Evolutionary conservation across 352 stramenopile genomes (phyloP), one percentile per base, ranked within the genome.

Genomic region (Phytophthora chlamydospora): DNA sequence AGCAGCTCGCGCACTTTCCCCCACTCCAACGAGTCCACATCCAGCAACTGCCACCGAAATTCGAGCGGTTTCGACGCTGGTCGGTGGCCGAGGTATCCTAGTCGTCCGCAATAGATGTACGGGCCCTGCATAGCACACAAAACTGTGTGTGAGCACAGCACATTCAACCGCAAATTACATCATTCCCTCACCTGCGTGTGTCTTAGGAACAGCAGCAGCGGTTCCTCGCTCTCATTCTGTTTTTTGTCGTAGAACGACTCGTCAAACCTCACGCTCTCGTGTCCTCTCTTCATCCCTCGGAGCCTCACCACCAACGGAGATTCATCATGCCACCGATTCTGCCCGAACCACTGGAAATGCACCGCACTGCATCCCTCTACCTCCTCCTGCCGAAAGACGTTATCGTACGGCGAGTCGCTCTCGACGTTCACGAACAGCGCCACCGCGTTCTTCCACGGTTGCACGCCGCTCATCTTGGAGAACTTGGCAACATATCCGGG

Each of bases 21-120:
- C 21, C 21, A 24, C 21, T 24, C 21, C 21, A 24, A 35, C 8
- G 46, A 46, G 8, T 64, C 60, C 5, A 69, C 21, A 50, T 86
- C 76, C 12, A 81, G 52, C 34, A 86, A 44, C 50, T 86, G 76
- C 68, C 71, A 86, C 2, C 76, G 74, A 45, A 86, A 82, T 40
- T 82, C 71, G 4, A 82, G 51, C 39, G 71, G 74, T 4, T 39
- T 46, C 13, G 50, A 43, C 5, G 34, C 33, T 2, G 46, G 11
- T 12, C 56, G 39, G 35, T 71, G 41, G 6, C 76, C 76, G 11
- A 86, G 49, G 39, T 74, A 75, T 2, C 71, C 76, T 11, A 86
- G 58, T 0, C 71, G 73, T 0, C 76, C 76, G 48, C 73, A 82
- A 60, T 86, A 86, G 12, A 86, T 73, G 62, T 83, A 83, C 2